phyloP scores from a whole-genome alignment of 2,329 filamentous ascomycete species.

The Pseudogymnoascus sp. region DNA sequence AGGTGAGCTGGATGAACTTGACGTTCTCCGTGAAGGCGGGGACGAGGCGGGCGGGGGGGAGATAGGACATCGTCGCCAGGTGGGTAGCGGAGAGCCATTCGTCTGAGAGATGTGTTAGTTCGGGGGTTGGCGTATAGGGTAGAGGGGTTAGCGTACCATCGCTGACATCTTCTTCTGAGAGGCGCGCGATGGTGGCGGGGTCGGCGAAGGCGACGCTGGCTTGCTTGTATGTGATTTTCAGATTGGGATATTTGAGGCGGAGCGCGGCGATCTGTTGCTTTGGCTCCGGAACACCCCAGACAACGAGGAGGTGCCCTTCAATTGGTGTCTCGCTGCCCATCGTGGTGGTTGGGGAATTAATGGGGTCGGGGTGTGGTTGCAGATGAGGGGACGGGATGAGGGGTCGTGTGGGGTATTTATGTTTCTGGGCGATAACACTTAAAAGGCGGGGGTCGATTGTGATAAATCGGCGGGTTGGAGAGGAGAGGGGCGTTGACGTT shows the following conservation, averaged over 20 bases:
- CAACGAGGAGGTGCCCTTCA: conserved; percentile 34
- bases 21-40: conserved; percentile 24
- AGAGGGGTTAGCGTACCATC: conserved; percentile 15
- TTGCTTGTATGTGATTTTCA: conserved; percentile 35
- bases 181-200: neutral
- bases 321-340: conserved; percentile 37
- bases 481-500: neutral
- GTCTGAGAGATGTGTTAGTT: neutral
- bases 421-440: neutral
- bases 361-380: neutral
- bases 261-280: conserved; percentile 30
- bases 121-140: conserved; percentile 11
- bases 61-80: conserved; percentile 24
- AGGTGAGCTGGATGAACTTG: conserved; percentile 29
- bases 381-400: neutral
- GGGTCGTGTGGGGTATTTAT: conserved; percentile 7
- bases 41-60: conserved; percentile 18
- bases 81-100: conserved; percentile 21
- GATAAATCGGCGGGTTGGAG: neutral
- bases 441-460: neutral
- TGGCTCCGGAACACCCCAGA: conserved; percentile 35
- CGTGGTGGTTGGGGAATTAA: conserved; percentile 14
- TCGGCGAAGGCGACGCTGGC: conserved; percentile 18
- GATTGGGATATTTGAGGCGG: conserved; percentile 34
- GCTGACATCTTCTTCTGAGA: conserved; percentile 13